These are phyloP conservation scores for Syzygium aromaticum DNA, from an alignment of 345 rosid species.

Conservation along the genomic window DNA sequence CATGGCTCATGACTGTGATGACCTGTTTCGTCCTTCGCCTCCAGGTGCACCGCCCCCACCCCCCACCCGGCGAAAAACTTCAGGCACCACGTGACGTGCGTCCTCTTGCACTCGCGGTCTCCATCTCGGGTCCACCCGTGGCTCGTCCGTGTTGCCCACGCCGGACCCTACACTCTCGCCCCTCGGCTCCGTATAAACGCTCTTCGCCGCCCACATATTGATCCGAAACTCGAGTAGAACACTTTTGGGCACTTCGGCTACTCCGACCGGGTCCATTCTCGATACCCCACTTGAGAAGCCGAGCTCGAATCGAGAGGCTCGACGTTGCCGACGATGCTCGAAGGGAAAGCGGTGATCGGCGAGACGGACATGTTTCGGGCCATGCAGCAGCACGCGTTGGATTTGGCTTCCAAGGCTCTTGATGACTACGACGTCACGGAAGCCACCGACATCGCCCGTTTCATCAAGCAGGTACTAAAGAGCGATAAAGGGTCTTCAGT, in stretches of 20 bases:
- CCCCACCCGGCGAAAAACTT: not conserved
- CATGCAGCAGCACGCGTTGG: constrained; percentile 66
- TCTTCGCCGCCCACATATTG: not conserved
- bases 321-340: constrained; percentile 26
- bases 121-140: not conserved
- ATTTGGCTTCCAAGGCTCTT: constrained; percentile 68
- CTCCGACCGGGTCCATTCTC: not conserved
- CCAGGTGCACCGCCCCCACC: not conserved
- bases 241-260: not conserved
- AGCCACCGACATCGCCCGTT: constrained; percentile 60
- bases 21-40: not conserved
- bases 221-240: not conserved
- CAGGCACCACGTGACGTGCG: not conserved
- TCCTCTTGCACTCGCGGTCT: not conserved
- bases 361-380: constrained; percentile 76
- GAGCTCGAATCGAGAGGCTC: not conserved
- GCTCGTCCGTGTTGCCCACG: not conserved
- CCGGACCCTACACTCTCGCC: not conserved
- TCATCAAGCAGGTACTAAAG: constrained; percentile 57
- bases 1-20: not conserved
- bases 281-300: not conserved
- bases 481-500: not conserved
- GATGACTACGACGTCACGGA: constrained; percentile 71
- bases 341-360: constrained; percentile 76
- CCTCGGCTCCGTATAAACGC: not conserved